Percentiles rank a stretch among this genome's conserved stretches.
These are phyloP conservation scores for Saccharomycopsis phalli DNA, from an alignment of 1,139 yeast genomes.

Conservation along the genomic window DNA sequence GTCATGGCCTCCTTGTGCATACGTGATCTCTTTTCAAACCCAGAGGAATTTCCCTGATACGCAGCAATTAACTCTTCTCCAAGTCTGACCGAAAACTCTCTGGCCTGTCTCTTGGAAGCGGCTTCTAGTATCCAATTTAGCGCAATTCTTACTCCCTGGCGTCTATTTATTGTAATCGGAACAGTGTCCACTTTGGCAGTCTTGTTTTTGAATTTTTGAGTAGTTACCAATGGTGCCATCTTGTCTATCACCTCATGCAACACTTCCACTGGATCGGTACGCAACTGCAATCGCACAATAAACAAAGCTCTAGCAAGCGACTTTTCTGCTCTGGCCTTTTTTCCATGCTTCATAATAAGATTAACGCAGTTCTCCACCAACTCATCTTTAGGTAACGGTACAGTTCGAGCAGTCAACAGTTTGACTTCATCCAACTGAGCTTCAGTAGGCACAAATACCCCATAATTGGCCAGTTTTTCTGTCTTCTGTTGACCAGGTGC, in stretches of 20 bases:
- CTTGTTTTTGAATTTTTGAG: slow-evolving; percentile 74
- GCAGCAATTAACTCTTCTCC: slow-evolving; percentile 85
- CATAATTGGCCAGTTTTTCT: slow-evolving; percentile 25
- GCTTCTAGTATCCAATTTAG: slow-evolving; percentile 88
- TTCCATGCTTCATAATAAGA: slow-evolving; percentile 88
- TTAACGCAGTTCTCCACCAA: slow-evolving; percentile 71
- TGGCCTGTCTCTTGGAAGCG: slow-evolving; percentile 66
- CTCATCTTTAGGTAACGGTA: slow-evolving; percentile 62
- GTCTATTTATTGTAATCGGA: slow-evolving; percentile 74
- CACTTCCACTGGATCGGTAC: slow-evolving; percentile 69
- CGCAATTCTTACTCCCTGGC: slow-evolving; percentile 81
- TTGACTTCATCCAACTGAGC: slow-evolving; percentile 53
- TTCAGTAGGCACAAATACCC: slow-evolving; percentile 47
- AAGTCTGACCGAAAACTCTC: slow-evolving; percentile 77
- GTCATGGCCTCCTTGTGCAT: slow-evolving; percentile 82
- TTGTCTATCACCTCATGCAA: slow-evolving; percentile 68
- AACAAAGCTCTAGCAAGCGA: slow-evolving; percentile 71
- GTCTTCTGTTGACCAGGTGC: slow-evolving; percentile 35
- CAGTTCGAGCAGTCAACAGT: slow-evolving; percentile 38
- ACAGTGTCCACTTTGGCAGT: slow-evolving; percentile 74
- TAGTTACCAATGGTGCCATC: slow-evolving; percentile 77
- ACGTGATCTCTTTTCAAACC: slow-evolving; percentile 73
- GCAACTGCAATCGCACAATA: slow-evolving; percentile 60
- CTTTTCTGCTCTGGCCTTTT: slow-evolving; percentile 73
- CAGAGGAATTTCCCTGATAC: slow-evolving; percentile 68